Conservation (phyloP, 1,284 basidiomycete species). For the Cryptococcus jaspeensis region DNA sequence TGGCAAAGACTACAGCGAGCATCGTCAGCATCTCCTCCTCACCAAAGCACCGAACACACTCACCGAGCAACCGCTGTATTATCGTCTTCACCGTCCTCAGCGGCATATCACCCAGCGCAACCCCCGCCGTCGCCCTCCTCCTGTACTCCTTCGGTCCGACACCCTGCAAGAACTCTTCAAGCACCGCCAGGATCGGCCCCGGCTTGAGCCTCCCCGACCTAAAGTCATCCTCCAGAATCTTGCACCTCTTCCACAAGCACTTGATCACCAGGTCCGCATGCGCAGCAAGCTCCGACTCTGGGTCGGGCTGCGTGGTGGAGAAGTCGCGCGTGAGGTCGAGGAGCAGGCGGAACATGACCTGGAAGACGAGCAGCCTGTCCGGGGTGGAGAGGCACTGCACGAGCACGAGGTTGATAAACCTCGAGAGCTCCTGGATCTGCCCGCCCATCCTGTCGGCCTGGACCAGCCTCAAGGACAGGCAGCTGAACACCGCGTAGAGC, state of each 20-base stretch:
- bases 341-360: slow-evolving; percentile 75
- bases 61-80: slow-evolving; percentile 90
- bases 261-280: slow-evolving; percentile 96
- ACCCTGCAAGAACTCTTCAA: slow-evolving; percentile 90
- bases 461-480: slow-evolving; percentile 81
- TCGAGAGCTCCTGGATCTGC: slow-evolving; percentile 81
- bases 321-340: slow-evolving; percentile 85
- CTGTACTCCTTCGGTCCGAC: slow-evolving; percentile 97
- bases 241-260: slow-evolving; percentile 97
- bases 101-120: slow-evolving; percentile 96
- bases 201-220: slow-evolving; percentile 76
- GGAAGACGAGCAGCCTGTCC: slow-evolving; percentile 85
- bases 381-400: slow-evolving; percentile 89
- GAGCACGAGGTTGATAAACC: slow-evolving; percentile 98
- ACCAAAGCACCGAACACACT: slow-evolving; percentile 47
- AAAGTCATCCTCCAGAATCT: slow-evolving; percentile 89
- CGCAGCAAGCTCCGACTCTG: slow-evolving; percentile 76
- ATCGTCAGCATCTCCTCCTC: neutral
- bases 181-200: slow-evolving; percentile 84
- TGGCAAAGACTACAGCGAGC: slow-evolving; percentile 31
- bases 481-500: slow-evolving; percentile 64
- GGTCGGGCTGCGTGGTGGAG: slow-evolving; percentile 57
- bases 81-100: slow-evolving; percentile 96
- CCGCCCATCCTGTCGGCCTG: slow-evolving; percentile 67
- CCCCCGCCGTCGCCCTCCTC: slow-evolving; percentile 78